Evolutionary conservation across 2,329 filamentous ascomycete species (phyloP).

Genomic region (Drechslera avenae): DNA sequence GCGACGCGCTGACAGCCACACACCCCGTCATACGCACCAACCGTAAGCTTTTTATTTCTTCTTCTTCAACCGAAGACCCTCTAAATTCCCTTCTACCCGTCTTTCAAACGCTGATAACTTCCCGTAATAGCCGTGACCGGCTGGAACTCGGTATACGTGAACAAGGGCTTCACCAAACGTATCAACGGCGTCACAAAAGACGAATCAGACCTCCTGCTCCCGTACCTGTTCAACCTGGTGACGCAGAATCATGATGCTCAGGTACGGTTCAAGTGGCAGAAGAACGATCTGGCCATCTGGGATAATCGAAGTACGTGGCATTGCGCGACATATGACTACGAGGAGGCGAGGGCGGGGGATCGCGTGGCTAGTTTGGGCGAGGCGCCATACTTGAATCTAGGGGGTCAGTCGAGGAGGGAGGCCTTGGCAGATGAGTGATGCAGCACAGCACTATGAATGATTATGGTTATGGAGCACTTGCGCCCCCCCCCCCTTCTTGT

Average conservation of each 20-base stretch:
- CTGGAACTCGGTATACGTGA: slow-evolving; percentile 58
- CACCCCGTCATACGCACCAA: slow-evolving; percentile 68
- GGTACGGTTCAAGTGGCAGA: slow-evolving; percentile 56
- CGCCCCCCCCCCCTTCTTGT: too few relatives aligned
- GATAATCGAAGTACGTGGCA: slow-evolving; percentile 67
- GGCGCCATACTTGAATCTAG: slow-evolving; percentile 61
- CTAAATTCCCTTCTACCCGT: not conserved
- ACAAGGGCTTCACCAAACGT: slow-evolving; percentile 40
- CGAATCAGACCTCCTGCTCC: slow-evolving; percentile 53
- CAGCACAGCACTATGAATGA: too few relatives aligned
- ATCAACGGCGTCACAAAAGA: slow-evolving; percentile 55
- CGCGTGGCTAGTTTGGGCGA: slow-evolving; percentile 61
- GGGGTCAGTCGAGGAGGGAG: slow-evolving; percentile 42
- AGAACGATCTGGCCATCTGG: slow-evolving; percentile 61
- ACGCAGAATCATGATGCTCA: slow-evolving; percentile 59
- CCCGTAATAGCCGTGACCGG: slow-evolving; percentile 58
- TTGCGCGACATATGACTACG: slow-evolving; percentile 67
- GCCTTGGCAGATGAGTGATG: too few relatives aligned
- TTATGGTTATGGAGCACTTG: too few relatives aligned
- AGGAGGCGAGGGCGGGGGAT: slow-evolving; percentile 57
- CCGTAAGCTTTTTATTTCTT: slow-evolving; percentile 46
- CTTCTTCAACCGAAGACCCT: too few relatives aligned
- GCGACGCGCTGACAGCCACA: slow-evolving; percentile 55
- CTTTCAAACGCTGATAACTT: not conserved
- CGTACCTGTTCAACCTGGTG: slow-evolving; percentile 52